phyloP scores from a whole-genome alignment of 257 asterid species.

The Echites panduratus region DNA sequence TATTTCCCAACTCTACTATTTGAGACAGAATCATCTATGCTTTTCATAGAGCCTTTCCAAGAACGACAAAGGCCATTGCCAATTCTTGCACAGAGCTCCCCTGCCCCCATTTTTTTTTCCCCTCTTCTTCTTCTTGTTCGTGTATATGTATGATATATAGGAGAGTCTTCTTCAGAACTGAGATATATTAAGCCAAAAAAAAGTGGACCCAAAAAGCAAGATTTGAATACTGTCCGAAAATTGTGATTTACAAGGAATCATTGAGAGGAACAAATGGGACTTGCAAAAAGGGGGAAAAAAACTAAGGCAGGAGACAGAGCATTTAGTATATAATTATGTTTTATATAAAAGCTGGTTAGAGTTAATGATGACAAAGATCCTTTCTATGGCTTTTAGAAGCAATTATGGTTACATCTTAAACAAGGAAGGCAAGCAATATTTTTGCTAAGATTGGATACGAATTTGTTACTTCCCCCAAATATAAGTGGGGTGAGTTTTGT shows the following conservation, averaged over 20 bases:
- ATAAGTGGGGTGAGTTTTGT: no score
- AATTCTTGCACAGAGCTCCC: conserved; percentile 23
- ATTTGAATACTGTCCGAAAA: conserved; percentile 4
- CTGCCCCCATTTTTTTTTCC: conserved; percentile 27
- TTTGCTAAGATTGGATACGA: no score
- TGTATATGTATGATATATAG: neutral
- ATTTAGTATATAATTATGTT: conserved; percentile 2
- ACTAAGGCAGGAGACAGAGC: no score
- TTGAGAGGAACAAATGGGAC: conserved; percentile 29
- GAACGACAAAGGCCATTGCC: conserved; percentile 15
- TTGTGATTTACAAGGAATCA: conserved; percentile 21
- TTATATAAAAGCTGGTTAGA: conserved; percentile 26
- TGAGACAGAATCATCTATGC: conserved; percentile 38
- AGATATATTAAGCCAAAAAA: conserved; percentile 12
- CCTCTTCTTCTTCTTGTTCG: conserved; percentile 2
- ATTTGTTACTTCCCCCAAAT: no score
- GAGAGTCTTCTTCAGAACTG: conserved; percentile 9
- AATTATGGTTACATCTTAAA: no score
- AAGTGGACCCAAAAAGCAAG: neutral
- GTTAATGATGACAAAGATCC: conserved; percentile 22
- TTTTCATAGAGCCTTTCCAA: conserved; percentile 33
- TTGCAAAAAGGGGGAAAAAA: conserved; percentile 25
- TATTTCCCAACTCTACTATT: conserved; percentile 47
- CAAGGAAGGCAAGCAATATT: no score
- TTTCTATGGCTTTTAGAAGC: conserved; percentile 1